These are phyloP conservation scores for Metschnikowia kofuensis DNA, from an alignment of 805 yeast species.

Conservation along the genomic window DNA sequence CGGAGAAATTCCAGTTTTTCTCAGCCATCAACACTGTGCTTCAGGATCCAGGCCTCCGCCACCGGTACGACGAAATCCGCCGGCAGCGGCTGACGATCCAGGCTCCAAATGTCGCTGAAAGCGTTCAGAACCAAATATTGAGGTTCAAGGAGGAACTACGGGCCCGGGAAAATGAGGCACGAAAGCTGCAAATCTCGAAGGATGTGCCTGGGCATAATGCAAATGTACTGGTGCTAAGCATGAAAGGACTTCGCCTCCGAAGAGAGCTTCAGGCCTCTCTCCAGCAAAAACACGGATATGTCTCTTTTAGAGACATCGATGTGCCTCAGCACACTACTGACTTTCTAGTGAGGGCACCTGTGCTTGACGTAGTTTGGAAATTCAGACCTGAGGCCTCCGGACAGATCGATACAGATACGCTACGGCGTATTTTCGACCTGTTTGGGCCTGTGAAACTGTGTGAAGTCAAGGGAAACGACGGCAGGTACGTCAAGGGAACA, in stretches of 20 bases:
- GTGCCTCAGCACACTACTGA: slow-evolving; percentile 4
- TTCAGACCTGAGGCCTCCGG: slow-evolving; percentile 34
- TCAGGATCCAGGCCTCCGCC: slow-evolving; percentile 21
- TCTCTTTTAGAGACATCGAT: slow-evolving; percentile 22
- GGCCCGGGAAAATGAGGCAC: slow-evolving; percentile 18
- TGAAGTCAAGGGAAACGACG: slow-evolving; percentile 6
- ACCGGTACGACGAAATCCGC: slow-evolving; percentile 31
- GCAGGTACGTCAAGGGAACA: slow-evolving; percentile 37
- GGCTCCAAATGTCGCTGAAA: slow-evolving; percentile 8
- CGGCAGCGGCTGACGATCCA: background rate
- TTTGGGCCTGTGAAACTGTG: slow-evolving; percentile 39
- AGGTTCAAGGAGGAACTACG: slow-evolving; percentile 30
- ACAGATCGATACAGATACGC: slow-evolving; percentile 28
- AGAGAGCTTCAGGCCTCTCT: slow-evolving; percentile 8
- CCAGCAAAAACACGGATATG: slow-evolving; percentile 12
- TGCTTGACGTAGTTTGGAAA: slow-evolving; percentile 45
- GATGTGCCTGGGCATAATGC: slow-evolving; percentile 15
- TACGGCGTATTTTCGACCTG: slow-evolving; percentile 40
- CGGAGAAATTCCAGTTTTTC: slow-evolving; percentile 28
- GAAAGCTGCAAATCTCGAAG: slow-evolving; percentile 4
- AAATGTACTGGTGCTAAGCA: slow-evolving; percentile 28
- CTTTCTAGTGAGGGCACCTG: background rate
- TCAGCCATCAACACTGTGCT: slow-evolving; percentile 32
- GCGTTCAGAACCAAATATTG: slow-evolving; percentile 18
- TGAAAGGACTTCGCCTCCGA: slow-evolving; percentile 21